Conservation (phyloP, 1,139 yeast species). For the Candida sojae region DNA sequence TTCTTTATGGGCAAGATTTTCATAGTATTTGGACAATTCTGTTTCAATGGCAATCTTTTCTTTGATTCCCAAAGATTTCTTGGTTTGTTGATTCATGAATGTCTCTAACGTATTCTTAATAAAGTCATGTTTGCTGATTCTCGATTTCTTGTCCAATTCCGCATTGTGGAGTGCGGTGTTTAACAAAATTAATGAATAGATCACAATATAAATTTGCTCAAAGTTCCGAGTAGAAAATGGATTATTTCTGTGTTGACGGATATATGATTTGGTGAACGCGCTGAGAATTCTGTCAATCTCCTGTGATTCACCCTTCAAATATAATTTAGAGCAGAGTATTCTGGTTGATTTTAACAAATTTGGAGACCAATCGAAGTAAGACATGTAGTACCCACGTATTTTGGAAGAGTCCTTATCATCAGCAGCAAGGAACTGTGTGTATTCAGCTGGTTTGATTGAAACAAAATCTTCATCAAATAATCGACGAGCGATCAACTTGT, state of each 20-base stretch:
- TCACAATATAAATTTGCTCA: constrained; percentile 69
- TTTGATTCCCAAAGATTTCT: constrained; percentile 35
- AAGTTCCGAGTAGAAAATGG: constrained; percentile 53
- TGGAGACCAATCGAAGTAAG: constrained; percentile 49
- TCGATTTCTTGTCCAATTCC: constrained; percentile 41
- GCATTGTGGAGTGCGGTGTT: constrained; percentile 69
- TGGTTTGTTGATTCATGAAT: constrained; percentile 38
- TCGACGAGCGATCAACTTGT: constrained; percentile 13
- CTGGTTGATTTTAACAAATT: constrained; percentile 59
- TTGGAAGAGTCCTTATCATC: constrained; percentile 42
- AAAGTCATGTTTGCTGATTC: constrained; percentile 51
- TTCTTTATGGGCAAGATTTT: constrained; percentile 39
- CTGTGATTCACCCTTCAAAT: constrained; percentile 82
- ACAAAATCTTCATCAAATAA: constrained; percentile 22
- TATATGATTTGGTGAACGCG: constrained; percentile 70
- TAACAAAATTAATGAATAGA: constrained; percentile 71
- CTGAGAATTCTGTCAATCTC: constrained; percentile 76
- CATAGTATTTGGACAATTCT: constrained; percentile 44
- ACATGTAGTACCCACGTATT: constrained; percentile 49
- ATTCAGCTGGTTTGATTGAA: constrained; percentile 48
- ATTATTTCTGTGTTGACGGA: constrained; percentile 49
- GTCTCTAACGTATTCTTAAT: constrained; percentile 57
- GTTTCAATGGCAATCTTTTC: constrained; percentile 46
- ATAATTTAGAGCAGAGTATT: constrained; percentile 61
- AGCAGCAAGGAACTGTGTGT: constrained; percentile 47